Conservation (phyloP, 2,329 filamentous ascomycete genomes). For the Colletotrichum neosansevieriae region DNA sequence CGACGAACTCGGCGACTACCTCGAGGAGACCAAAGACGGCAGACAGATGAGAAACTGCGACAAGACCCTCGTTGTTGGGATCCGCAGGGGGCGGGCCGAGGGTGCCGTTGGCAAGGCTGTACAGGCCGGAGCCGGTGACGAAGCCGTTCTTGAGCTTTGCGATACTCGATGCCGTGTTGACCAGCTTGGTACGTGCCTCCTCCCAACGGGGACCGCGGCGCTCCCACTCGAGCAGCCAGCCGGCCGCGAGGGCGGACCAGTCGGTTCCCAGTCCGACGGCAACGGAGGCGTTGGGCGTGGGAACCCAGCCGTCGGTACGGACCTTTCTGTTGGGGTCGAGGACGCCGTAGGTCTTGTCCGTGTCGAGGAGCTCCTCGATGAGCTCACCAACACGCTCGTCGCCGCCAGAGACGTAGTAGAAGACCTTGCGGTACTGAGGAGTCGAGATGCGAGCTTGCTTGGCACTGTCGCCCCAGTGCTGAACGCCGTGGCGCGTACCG, state of each 20-base stretch:
- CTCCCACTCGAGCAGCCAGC: constrained; percentile 72
- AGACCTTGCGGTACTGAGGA: constrained; percentile 66
- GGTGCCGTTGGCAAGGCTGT: constrained; percentile 61
- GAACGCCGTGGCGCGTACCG: constrained; percentile 72
- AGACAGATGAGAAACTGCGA: constrained; percentile 66
- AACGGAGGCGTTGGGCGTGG: constrained; percentile 54
- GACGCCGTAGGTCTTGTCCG: constrained; percentile 63
- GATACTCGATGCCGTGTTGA: constrained; percentile 62
- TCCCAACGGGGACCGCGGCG: constrained; percentile 65
- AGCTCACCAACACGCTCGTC: constrained; percentile 70
- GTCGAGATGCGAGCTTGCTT: constrained; percentile 73
- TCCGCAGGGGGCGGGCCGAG: constrained; percentile 66
- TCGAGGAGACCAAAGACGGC: constrained; percentile 71
- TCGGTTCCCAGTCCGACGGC: constrained; percentile 69
- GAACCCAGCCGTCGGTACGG: constrained; percentile 62
- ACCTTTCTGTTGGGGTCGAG: constrained; percentile 72
- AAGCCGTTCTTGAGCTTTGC: constrained; percentile 68
- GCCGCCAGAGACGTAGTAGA: constrained; percentile 68
- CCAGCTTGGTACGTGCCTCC: constrained; percentile 63
- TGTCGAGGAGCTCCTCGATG: constrained; percentile 63
- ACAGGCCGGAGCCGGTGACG: constrained; percentile 66
- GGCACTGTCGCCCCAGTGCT: constrained; percentile 70
- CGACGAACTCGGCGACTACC: constrained; percentile 66
- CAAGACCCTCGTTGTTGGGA: constrained; percentile 61
- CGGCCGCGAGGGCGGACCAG: constrained; percentile 67